phyloP scores from a whole-genome alignment of 2,329 filamentous ascomycete genomes.

The Verticillium longisporum region DNA sequence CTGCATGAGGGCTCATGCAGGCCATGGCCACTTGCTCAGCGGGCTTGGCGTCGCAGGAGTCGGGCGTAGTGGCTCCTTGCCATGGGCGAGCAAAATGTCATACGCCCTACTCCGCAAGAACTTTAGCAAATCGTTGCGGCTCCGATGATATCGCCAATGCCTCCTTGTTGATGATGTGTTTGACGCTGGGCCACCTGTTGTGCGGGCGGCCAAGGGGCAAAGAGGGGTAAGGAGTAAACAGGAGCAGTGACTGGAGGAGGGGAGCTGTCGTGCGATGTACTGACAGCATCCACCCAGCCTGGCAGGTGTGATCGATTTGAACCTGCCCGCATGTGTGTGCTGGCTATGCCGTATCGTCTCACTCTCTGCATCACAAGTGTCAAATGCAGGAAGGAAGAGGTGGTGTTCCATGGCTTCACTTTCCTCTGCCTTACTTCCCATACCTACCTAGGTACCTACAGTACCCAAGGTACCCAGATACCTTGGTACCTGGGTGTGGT shows the following conservation, averaged over 20 bases:
- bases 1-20: slow-evolving; percentile 10
- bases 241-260: too few species aligned
- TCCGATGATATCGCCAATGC: too few species aligned
- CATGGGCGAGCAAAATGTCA: not conserved
- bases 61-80: not conserved
- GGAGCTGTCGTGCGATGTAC: too few species aligned
- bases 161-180: too few species aligned
- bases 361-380: not conserved
- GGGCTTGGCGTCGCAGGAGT: not conserved
- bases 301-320: not conserved
- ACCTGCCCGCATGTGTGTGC: not conserved
- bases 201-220: too few species aligned
- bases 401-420: not conserved
- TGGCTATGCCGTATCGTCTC: not conserved
- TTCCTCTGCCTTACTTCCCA: not conserved
- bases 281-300: not conserved
- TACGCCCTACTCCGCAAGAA: too few species aligned
- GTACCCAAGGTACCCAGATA: too few species aligned
- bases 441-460: too few species aligned
- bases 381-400: not conserved
- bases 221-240: too few species aligned
- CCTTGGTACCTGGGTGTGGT: too few species aligned
- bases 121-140: too few species aligned
- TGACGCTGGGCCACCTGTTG: too few species aligned
- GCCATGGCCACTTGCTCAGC: not conserved